A percentile compares a stretch with the other conserved stretches of the same genome.
Evolutionary conservation across 441 rosid genomes (phyloP).

Genomic region (Gossypium gossypioides): DNA sequence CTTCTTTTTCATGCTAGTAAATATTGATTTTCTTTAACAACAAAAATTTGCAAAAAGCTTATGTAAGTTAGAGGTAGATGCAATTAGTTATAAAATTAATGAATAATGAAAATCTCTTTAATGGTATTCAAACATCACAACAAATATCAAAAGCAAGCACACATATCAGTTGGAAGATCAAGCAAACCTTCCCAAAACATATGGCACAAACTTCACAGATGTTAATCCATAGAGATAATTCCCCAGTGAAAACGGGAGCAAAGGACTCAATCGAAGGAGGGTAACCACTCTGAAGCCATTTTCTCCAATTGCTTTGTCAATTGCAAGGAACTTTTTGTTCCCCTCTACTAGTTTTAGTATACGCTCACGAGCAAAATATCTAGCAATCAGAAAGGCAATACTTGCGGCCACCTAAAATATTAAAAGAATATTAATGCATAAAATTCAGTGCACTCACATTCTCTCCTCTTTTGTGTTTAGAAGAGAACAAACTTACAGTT

Average conservation of each 20-base stretch:
- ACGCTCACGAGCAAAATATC: conserved; percentile 93
- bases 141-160: not conserved
- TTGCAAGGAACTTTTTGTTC: conserved; percentile 89
- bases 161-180: conserved; percentile 7
- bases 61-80: not conserved
- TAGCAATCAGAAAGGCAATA: conserved; percentile 79
- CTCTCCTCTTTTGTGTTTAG: not conserved
- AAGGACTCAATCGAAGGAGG: conserved; percentile 88
- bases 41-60: not conserved
- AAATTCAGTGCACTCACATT: conserved; percentile 7
- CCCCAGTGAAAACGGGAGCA: conserved; percentile 92
- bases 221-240: conserved; percentile 91
- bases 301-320: conserved; percentile 94
- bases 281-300: conserved; percentile 90
- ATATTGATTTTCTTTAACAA: not conserved
- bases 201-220: conserved; percentile 84
- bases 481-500: conserved; percentile 50
- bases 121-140: not conserved
- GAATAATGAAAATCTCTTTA: not conserved
- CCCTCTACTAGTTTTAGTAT: conserved; percentile 91
- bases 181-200: conserved; percentile 79
- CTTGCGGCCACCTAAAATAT: conserved; percentile 76
- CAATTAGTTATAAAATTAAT: not conserved
- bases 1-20: not conserved
- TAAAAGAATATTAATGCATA: conserved; percentile 18